Base-by-base conservation (phyloP, 345 rosid species). In the Mallotus nudiflorus region DNA sequence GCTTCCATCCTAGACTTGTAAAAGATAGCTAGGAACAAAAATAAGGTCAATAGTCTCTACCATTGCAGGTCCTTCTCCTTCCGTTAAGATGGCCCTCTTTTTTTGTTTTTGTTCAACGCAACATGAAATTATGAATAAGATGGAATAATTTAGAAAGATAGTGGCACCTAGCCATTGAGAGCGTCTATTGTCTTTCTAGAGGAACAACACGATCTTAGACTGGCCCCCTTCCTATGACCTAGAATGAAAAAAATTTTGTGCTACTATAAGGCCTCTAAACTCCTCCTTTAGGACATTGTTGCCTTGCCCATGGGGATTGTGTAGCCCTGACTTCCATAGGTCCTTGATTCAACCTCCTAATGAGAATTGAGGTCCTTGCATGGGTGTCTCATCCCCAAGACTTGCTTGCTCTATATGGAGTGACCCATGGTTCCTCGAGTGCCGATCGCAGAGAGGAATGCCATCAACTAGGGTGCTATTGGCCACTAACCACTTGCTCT, bases 151-250 rank as follows among this genome's bases (percentile, higher is more conserved):
- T 22, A 9, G 24, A 51, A 51, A 51, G 55, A 51, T 7, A 51
- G 24, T 51, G 55, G 55, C 55, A 9, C 20, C 55, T 51, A 51
- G 55, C 55, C 55, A 22, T 51, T 51, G 5, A n/a, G 55, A 51
- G 20, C 5, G 55, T 51, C 55, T 51, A 22, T 51, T 51, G 55
- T 7, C 55, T 51, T 51, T 51, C 4, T 51, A 51, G 55, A 51
- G 55, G 20, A 51, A 51, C 55, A 51, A 22, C 18, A 51, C 25
- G 55, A 51, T 51, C 55, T 51, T 51, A 22, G 55, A 51, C 55
- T 51, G 55, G 20, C 55, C 55, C 55, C 55, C 55, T 51, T 51
- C 24, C 4, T 9, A 51, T n/a, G 55, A 51, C 55, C 55, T 51
- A 51, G 55, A 51, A 51, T 4, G 42, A 39, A 39, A 39, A 51